Evolutionary conservation across 192 early-diverging fungal species (phyloP).

Genomic region (Backusella tuberculispora): DNA sequence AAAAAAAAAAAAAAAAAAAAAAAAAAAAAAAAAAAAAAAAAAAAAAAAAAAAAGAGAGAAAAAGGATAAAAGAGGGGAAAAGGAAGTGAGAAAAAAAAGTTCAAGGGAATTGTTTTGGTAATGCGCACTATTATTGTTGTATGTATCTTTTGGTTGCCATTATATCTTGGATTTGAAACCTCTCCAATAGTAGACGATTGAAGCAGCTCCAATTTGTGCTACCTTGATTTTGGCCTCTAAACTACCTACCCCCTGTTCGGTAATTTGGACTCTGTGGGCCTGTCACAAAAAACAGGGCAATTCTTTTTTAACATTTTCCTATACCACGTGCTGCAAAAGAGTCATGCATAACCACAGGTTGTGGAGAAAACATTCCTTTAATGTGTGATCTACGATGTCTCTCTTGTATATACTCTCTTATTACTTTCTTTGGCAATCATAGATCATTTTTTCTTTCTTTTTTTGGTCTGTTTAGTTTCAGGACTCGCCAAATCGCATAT

Average conservation of each 20-base stretch:
- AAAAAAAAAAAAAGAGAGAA: not conserved
- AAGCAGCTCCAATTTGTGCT: not conserved
- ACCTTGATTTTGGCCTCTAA: not conserved
- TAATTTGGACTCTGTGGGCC: not conserved
- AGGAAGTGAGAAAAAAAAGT: slow-evolving; percentile 8
- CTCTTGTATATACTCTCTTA: not conserved
- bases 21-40: not conserved
- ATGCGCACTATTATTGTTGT: slow-evolving; percentile 16
- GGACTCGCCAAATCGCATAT: not conserved
- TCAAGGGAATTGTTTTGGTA: slow-evolving; percentile 8
- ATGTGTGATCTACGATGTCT: too few relatives aligned
- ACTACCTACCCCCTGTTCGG: slow-evolving; percentile 8
- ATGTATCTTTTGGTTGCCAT: slow-evolving; percentile 1
- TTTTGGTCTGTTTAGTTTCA: slow-evolving; percentile 9
- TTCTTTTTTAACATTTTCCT: not conserved
- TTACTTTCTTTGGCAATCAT: not conserved
- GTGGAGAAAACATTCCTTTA: too few relatives aligned
- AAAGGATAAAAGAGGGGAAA: not conserved
- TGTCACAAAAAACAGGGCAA: not conserved
- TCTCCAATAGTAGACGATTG: slow-evolving; percentile 17
- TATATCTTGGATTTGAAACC: slow-evolving; percentile 22
- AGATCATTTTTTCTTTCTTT: slow-evolving; percentile 1
- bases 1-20: too few relatives aligned
- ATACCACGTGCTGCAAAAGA: slow-evolving; percentile 11
- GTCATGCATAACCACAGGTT: not conserved